Evolutionary conservation across 148 eudicot species (phyloP).

Genomic region (Chenopodium quinoa): DNA sequence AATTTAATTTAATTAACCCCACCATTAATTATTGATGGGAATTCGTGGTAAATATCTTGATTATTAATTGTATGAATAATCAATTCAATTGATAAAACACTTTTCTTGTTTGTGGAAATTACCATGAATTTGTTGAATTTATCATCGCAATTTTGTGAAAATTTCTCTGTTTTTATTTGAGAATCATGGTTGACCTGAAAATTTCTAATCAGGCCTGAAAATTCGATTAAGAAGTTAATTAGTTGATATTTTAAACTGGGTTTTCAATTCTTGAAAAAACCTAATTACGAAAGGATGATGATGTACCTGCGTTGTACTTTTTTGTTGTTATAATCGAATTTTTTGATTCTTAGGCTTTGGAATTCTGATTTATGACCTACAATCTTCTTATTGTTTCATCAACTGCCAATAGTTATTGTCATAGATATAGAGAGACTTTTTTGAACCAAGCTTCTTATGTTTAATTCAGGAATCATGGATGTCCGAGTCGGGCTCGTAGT

Average conservation of each 20-base stretch:
- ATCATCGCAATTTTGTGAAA: background rate
- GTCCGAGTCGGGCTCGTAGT: constrained; percentile 34
- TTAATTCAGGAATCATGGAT: constrained; percentile 40
- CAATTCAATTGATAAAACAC: background rate
- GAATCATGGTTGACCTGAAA: constrained; percentile 15
- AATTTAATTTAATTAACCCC: background rate
- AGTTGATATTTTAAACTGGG: background rate
- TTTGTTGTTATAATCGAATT: background rate
- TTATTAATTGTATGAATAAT: background rate
- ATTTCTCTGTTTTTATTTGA: background rate
- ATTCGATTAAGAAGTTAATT: background rate
- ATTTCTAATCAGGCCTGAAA: background rate
- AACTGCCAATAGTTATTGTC: background rate
- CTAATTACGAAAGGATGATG: background rate
- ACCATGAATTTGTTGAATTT: constrained; percentile 1
- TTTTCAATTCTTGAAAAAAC: background rate
- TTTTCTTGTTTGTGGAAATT: background rate
- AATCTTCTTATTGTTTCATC: background rate
- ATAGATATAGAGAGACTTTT: background rate
- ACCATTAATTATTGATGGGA: background rate
- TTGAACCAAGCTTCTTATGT: background rate
- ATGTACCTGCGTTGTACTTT: too few relatives aligned
- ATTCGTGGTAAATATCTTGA: background rate
- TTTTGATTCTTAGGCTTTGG: background rate
- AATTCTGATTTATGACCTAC: constrained; percentile 4